Evolutionary conservation across 1,139 yeast species (phyloP), one percentile per base, ranked within the genome.

Genomic region (Saccharomyces hybrid): DNA sequence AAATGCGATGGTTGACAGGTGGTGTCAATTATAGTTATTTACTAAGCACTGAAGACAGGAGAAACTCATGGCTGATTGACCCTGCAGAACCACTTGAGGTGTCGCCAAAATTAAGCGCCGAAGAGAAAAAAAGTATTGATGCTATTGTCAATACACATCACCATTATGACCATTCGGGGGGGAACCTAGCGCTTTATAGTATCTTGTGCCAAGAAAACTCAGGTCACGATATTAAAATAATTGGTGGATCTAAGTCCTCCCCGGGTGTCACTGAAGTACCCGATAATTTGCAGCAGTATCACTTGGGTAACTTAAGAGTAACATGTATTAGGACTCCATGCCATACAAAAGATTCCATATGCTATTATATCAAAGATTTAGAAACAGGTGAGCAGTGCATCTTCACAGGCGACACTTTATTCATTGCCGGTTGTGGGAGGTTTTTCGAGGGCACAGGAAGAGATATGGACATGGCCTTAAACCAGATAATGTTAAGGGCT

Each of bases 61-160:
- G 76, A 50, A 78, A 83, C 58, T 83, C 96, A 7, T 88, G 96
- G 85, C 65, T 95, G 47, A 86, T 93, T 60, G 99, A 93, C 65
- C 96, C 98, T 2, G 98, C 99, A 0, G 88, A 85, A 63, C 89
- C 95, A 0, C 72, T 76, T 6, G 95, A 86, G 54, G 77, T 76
- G 2, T 54, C 76, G 28, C 71, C 76, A 32, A 68, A 70, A 51
- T 65, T 78, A 56, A 65, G 68, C 27, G 57, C 66, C 1, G 53
- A 63, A 13, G 77, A 75, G 34, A 68, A 71, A 50, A 62, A 74
- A 16, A 73, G 77, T 38, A 73, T 91, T 56, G 77, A 77, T 51
- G 90, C 93, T 1, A 86, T 93, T 58, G 95, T 88, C 54, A 93
- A 93, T 70, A 93, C 99, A 1, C 99, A 93, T 67, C 98, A 95